phyloP scores from a whole-genome alignment of 305 asterid species.

The Striga hermonthica region DNA sequence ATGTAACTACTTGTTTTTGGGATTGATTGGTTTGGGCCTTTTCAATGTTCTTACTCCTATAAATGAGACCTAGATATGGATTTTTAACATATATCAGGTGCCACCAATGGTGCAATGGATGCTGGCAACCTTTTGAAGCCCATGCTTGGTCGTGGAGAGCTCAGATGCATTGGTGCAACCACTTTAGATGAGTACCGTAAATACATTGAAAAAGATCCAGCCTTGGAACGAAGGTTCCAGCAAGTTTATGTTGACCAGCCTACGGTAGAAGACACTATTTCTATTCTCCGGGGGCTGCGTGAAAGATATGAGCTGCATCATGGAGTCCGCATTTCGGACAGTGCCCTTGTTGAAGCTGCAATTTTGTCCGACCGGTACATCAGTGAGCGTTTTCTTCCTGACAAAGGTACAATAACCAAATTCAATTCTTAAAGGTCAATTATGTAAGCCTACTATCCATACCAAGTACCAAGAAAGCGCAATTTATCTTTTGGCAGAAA shows the following conservation, averaged over 20 bases:
- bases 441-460: conserved; percentile 1
- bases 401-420: conserved; percentile 60
- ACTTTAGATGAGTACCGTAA: conserved; percentile 90
- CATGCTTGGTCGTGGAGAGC: conserved; percentile 98
- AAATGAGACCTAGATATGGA: not conserved
- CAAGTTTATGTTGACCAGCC: conserved; percentile 96
- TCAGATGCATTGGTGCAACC: conserved; percentile 94
- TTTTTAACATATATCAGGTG: conserved; percentile 51
- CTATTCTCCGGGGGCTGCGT: conserved; percentile 89
- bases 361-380: conserved; percentile 84
- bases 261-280: conserved; percentile 85
- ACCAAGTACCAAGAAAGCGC: not conserved
- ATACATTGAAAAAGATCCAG: conserved; percentile 95
- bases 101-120: conserved; percentile 91
- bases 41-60: not conserved
- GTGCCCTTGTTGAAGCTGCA: conserved; percentile 93
- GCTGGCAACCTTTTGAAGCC: conserved; percentile 97
- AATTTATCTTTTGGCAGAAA: not conserved
- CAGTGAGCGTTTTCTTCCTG: conserved; percentile 89
- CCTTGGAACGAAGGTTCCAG: conserved; percentile 88
- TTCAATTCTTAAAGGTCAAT: too few relatives aligned
- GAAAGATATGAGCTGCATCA: conserved; percentile 98
- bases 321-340: conserved; percentile 94
- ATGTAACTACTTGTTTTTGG: not conserved
- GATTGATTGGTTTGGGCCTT: not conserved